Conservation (phyloP, 1,284 basidiomycete genomes). For the Meira nashicola region DNA sequence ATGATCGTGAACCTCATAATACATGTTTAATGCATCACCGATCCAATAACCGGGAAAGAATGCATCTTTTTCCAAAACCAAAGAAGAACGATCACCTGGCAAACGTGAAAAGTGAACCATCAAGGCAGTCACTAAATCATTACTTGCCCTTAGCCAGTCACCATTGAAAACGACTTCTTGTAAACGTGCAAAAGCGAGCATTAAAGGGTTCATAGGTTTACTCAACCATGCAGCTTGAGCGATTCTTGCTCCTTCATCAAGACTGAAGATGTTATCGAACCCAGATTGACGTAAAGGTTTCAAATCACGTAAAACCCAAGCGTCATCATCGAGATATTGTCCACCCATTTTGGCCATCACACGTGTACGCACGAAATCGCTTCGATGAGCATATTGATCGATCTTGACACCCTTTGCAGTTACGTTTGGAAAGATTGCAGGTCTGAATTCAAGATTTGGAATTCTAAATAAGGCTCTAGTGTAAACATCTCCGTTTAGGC, state of each 20-base stretch:
- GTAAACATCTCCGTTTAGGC: not conserved
- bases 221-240: conserved; percentile 4
- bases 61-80: conserved; percentile 8
- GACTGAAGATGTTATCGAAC: conserved; percentile 9
- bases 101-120: not conserved
- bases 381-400: conserved; percentile 6
- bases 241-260: not conserved
- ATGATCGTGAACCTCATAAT: conserved; percentile 8
- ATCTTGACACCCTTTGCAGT: conserved; percentile 6
- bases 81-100: not conserved
- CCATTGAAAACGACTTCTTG: conserved; percentile 10
- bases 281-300: conserved; percentile 6
- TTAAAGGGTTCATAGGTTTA: conserved; percentile 1
- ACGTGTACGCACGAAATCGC: conserved; percentile 4
- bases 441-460: conserved; percentile 6
- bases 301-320: conserved; percentile 10
- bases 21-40: conserved; percentile 10
- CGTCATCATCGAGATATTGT: conserved; percentile 10
- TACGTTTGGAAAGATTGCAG: conserved; percentile 5
- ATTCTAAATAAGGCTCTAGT: conserved; percentile 1
- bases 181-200: conserved; percentile 5
- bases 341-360: conserved; percentile 9
- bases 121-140: conserved; percentile 5
- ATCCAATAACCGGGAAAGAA: conserved; percentile 11
- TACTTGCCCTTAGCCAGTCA: conserved; percentile 12